phyloP scores from a whole-genome alignment of 306 rosid genomes.

The Malus sieversii region DNA sequence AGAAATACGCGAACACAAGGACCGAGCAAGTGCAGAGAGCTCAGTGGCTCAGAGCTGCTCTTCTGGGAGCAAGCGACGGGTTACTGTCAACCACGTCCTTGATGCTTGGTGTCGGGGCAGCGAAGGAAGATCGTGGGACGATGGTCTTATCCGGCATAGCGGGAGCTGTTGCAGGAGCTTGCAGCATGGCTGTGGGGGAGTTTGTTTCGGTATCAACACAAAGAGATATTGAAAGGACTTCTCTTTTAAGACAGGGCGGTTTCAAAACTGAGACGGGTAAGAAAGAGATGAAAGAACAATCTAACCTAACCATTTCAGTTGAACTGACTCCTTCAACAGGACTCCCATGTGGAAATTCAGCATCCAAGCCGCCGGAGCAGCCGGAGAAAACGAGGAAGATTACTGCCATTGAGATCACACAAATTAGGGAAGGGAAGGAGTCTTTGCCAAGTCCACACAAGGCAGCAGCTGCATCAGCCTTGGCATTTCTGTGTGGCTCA shows the following conservation, averaged over 20 bases:
- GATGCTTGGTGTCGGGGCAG: constrained; percentile 17
- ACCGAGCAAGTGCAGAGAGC: background rate
- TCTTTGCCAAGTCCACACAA: constrained; percentile 7
- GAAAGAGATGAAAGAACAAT: background rate
- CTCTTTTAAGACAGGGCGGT: background rate
- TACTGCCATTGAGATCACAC: background rate
- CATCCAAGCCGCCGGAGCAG: background rate
- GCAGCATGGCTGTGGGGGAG: constrained; percentile 27
- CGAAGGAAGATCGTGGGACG: constrained; percentile 4
- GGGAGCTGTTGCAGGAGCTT: constrained; percentile 18
- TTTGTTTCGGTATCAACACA: constrained; percentile 21
- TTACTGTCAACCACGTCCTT: background rate
- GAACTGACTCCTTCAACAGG: constrained; percentile 1
- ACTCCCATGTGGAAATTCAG: background rate
- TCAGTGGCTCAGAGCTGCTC: constrained; percentile 18
- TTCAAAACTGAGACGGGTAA: background rate
- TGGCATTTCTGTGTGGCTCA: constrained; percentile 21
- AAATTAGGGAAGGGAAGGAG: background rate
- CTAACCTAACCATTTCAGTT: background rate
- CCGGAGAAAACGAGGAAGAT: background rate
- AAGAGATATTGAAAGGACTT: constrained; percentile 17
- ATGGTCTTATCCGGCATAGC: constrained; percentile 13
- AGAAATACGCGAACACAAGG: background rate
- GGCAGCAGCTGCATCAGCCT: constrained; percentile 20
- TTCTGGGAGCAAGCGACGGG: constrained; percentile 5